phyloP scores from a whole-genome alignment of 371 early-diverging fungal genomes.

The Mucor velutinosus region DNA sequence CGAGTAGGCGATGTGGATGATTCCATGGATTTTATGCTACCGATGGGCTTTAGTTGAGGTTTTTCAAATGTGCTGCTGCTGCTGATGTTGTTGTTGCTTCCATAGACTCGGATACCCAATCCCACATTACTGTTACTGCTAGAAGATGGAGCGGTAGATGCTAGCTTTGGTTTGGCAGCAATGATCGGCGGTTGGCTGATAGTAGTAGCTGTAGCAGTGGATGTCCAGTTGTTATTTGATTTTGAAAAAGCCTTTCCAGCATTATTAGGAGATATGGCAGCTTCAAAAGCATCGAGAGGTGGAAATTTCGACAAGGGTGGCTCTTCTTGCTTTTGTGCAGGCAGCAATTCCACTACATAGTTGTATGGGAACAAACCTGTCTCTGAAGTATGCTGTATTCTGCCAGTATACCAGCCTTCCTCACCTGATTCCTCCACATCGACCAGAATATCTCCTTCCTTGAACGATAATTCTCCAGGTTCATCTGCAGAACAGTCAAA shows the following conservation, averaged over 20 bases:
- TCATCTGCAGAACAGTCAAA: slow-evolving; percentile 68
- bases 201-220: background rate
- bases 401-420: slow-evolving; percentile 64
- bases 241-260: background rate
- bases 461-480: slow-evolving; percentile 60
- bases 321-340: background rate
- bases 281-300: slow-evolving; percentile 30
- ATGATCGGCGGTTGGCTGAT: background rate
- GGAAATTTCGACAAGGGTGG: slow-evolving; percentile 1
- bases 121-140: background rate
- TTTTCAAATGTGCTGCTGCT: slow-evolving; percentile 9
- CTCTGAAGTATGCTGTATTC: slow-evolving; percentile 42
- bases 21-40: background rate
- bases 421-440: slow-evolving; percentile 59
- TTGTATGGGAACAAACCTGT: slow-evolving; percentile 62
- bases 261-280: slow-evolving; percentile 17
- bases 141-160: background rate
- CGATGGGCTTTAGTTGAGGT: background rate
- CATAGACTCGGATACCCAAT: background rate
- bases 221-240: background rate
- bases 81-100: background rate
- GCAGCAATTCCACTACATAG: slow-evolving; percentile 39
- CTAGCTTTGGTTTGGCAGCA: slow-evolving; percentile 5
- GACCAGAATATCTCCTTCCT: slow-evolving; percentile 56
- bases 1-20: slow-evolving; percentile 11